Evolutionary conservation across 2,329 filamentous ascomycete species (phyloP).

Genomic region (Fusarium sp.): DNA sequence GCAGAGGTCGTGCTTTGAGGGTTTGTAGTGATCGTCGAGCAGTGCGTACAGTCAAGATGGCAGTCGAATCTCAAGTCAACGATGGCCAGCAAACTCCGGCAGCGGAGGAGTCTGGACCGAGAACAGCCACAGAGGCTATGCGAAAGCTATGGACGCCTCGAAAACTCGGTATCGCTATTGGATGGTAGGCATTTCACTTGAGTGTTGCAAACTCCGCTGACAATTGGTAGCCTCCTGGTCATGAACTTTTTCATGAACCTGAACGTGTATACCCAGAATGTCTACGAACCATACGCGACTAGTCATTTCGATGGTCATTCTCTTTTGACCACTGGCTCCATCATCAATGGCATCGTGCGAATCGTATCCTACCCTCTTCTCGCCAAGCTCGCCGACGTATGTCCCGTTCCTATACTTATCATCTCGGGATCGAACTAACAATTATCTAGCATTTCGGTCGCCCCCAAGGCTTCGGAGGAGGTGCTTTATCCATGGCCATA

Average conservation of each 20-base stretch:
- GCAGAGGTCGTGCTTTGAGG: background rate
- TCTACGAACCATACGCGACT: conserved; percentile 33
- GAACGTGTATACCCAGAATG: conserved; percentile 34
- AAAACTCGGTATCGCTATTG: conserved; percentile 17
- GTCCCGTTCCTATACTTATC: background rate
- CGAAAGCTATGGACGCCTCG: conserved; percentile 26
- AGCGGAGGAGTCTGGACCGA: background rate
- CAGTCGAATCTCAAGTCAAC: background rate
- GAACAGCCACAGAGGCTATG: conserved; percentile 23
- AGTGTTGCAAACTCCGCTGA: background rate
- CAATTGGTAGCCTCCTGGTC: conserved; percentile 9
- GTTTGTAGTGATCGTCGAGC: background rate
- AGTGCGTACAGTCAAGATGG: conserved; percentile 3
- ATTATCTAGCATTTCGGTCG: conserved; percentile 35
- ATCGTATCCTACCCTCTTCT: conserved; percentile 28
- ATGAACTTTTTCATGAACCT: conserved; percentile 41
- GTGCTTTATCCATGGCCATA: conserved; percentile 19
- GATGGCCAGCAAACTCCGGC: background rate
- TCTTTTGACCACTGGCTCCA: conserved; percentile 18
- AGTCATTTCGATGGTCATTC: conserved; percentile 36
- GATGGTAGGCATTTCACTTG: background rate
- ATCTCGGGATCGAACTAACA: background rate
- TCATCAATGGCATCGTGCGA: conserved; percentile 30
- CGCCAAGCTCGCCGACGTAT: conserved; percentile 32
- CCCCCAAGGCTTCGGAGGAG: conserved; percentile 24